Base-by-base conservation (phyloP, 352 stramenopile genomes). In the Phytopythium sindhum region DNA sequence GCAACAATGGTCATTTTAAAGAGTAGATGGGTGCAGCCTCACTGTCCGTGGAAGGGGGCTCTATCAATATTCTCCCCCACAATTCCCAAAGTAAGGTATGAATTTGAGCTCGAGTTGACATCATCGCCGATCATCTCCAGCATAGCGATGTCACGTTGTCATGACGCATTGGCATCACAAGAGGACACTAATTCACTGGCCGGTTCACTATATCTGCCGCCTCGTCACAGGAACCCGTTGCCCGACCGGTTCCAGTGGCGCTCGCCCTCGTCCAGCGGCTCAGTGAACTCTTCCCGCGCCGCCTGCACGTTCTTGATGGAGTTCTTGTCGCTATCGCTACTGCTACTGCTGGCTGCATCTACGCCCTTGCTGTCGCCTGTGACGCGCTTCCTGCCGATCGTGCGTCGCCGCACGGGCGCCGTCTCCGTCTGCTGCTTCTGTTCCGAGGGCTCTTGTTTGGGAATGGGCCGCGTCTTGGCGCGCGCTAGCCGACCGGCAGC, bases 211-310 rank as follows among this genome's bases (percentile, higher is more conserved):
- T 52, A 31, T 23, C 23, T 17, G 14, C 23, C 1, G 23, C 23
- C 47, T 53, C 23, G 24, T 73, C 37, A 77, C 14, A 71, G 50
- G 39, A 81, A 84, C 9, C 78, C 78, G 33, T 69, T 84, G 52
- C 74, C 70, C 8, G 78, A 70, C 26, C 72, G 72, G 42, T 65
- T 81, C 75, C 65, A 85, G 61, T 81, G 51, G 11, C 42, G 29
- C 51, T 57, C 63, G 14, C 69, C 65, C 15, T 80, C 67, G 47
- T 78, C 71, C n/a, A 67, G 76, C 56, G 57, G 39, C 15, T 76
- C 65, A 15, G 68, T 60, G 53, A 75, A 74, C 42, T 88, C 68
- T 21, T 57, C 39, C 29, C 67, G 44, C 61, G 63, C 67, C 14
- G 24, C 19, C 37, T 33, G 39, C 23, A 37, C 44, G 24, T 51